Base-by-base conservation (phyloP, 2,329 filamentous ascomycete genomes). In the Scytalidium sp. region DNA sequence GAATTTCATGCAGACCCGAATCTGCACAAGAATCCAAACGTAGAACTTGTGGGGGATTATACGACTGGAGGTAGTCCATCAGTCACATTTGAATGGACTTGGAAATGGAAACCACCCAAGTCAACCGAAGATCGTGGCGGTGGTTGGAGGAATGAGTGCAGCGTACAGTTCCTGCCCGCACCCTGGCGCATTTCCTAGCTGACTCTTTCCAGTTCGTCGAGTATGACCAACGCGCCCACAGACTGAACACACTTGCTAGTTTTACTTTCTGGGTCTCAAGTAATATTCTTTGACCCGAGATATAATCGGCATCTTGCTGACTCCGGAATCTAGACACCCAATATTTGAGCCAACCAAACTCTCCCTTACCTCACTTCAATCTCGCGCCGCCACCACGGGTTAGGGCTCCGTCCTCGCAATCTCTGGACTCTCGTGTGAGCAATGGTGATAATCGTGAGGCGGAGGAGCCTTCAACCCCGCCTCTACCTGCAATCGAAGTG, bases 1-100 rank as follows among this genome's bases (percentile, higher is more conserved):
- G 94, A 99, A 68, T 97, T 99, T 62, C 91, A 97, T 60, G 91
- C 93, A 57, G 91, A 99, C 64, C 94, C 94, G 1, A 99, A 99
- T 64, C 75, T 99, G 49, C 94, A 99, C 74, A 97, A 96, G 67
- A 97, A 97, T 65, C 81, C 91, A 48, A 97, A 97, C 65, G 94
- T 99, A 36, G 88, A 95, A 63, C 78, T 97, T 41, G 85, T 99
- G n/a, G 94, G 94, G 3, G 91, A 96, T 67, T 97, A 88, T 65
- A 80, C 82, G 2, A 99, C 94, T 0, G 84, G 80, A 25, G 92
- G 93, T n/a, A 89, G 77, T 61, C 75, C 87, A 6, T 93, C 90
- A 2, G 86, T 96, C 23, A 85, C 90, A 27, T 97, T 97, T 65
- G 87, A 93, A 56, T 99, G 93, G 91, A 85, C 87, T 7, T 99